These are phyloP conservation scores for Sequoiadendron giganteum DNA, from an alignment of 75 land plant species.

Conservation along the genomic window DNA sequence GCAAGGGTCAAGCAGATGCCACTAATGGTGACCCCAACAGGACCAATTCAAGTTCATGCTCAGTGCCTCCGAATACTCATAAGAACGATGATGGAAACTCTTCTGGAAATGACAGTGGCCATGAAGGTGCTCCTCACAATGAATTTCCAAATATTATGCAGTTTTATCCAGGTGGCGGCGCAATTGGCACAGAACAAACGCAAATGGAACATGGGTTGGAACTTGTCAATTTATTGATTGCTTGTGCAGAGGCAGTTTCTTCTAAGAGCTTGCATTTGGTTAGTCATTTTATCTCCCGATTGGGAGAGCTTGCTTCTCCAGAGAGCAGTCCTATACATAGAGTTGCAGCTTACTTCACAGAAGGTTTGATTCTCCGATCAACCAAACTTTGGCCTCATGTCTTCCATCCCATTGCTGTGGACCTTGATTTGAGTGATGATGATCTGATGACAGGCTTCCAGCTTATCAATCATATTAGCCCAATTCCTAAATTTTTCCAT, in stretches of 20 bases:
- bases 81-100: constrained; percentile 19
- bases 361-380: constrained; percentile 73
- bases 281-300: constrained; percentile 48
- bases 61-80: constrained; percentile 22
- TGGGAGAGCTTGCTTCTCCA: constrained; percentile 86
- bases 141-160: constrained; percentile 17
- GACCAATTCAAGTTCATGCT: constrained; percentile 34
- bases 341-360: constrained; percentile 81
- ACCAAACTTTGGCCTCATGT: constrained; percentile 74
- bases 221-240: constrained; percentile 62
- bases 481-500: constrained; percentile 81
- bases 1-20: constrained; percentile 34
- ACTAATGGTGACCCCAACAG: constrained; percentile 11
- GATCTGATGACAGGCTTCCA: constrained; percentile 51
- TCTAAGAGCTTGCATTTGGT: constrained; percentile 43
- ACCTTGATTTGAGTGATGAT: constrained; percentile 44
- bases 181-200: constrained; percentile 13
- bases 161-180: not conserved
- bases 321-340: constrained; percentile 58
- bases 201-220: constrained; percentile 44
- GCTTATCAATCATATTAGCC: constrained; percentile 72
- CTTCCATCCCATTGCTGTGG: constrained; percentile 47
- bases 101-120: constrained; percentile 30
- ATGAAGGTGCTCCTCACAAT: constrained; percentile 19
- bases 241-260: constrained; percentile 73